Conservation (phyloP, 2,329 filamentous ascomycete species). For the Diaporthe vexans region DNA sequence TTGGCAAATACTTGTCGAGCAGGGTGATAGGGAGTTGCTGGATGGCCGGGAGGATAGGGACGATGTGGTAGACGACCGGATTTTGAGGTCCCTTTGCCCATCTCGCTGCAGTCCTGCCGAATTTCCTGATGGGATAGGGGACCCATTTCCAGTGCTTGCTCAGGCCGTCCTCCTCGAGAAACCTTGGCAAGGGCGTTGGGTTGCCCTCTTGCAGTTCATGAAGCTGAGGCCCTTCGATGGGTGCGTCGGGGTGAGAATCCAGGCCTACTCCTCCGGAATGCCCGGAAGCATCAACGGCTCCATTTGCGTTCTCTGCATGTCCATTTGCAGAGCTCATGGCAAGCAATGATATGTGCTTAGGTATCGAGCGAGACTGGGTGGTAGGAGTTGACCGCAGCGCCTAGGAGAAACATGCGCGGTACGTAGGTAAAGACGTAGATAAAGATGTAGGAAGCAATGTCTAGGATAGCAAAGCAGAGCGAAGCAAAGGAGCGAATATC, state of each 20-base stretch:
- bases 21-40: conserved; percentile 77
- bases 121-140: conserved; percentile 67
- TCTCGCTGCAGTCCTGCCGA: conserved; percentile 55
- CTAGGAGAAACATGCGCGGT: neutral
- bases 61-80: conserved; percentile 65
- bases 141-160: conserved; percentile 71
- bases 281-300: conserved; percentile 29
- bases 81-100: conserved; percentile 72
- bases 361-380: neutral
- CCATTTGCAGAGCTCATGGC: conserved; percentile 38
- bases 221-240: conserved; percentile 52
- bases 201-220: conserved; percentile 62
- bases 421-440: neutral
- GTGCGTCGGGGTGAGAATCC: conserved; percentile 48
- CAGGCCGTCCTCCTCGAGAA: conserved; percentile 68
- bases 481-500: neutral
- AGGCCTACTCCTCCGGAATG: conserved; percentile 6
- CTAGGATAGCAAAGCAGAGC: neutral
- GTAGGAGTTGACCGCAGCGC: neutral
- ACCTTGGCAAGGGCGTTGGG: conserved; percentile 68
- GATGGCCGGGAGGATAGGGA: conserved; percentile 73
- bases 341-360: neutral
- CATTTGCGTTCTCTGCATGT: conserved; percentile 32
- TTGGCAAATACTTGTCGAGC: conserved; percentile 73
- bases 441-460: neutral